Evolutionary conservation across 2,329 filamentous ascomycete species (phyloP).

Genomic region (Sporothrix protearum): DNA sequence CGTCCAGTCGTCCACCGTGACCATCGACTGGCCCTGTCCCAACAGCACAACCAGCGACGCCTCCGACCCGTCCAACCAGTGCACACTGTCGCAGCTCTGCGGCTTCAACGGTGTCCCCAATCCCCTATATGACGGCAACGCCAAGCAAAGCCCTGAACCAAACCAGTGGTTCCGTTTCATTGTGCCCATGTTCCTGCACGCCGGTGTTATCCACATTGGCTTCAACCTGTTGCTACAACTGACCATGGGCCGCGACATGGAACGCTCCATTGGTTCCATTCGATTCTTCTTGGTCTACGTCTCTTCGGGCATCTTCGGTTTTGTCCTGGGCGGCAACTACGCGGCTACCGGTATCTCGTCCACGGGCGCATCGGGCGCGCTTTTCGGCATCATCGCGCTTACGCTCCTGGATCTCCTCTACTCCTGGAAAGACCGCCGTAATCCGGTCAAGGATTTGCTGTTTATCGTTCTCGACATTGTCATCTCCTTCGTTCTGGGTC

Average conservation of each 20-base stretch:
- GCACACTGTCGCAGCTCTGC: conserved; percentile 75
- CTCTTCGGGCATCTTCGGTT: conserved; percentile 88
- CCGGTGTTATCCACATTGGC: conserved; percentile 87
- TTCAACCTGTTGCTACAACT: conserved; percentile 94
- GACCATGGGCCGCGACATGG: conserved; percentile 88
- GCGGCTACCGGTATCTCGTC: conserved; percentile 77
- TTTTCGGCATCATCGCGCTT: conserved; percentile 90
- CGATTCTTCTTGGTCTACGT: conserved; percentile 90
- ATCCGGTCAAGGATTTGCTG: conserved; percentile 76
- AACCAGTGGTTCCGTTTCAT: conserved; percentile 99
- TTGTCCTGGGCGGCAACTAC: conserved; percentile 91
- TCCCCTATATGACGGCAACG: conserved; percentile 55
- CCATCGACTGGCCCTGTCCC: conserved; percentile 72
- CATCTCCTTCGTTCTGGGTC: conserved; percentile 86
- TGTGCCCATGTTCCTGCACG: conserved; percentile 89
- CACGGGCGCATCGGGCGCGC: conserved; percentile 80
- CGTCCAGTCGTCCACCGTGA: conserved; percentile 52
- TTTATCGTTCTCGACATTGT: conserved; percentile 82
- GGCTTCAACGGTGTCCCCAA: conserved; percentile 75
- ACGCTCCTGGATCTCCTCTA: conserved; percentile 87
- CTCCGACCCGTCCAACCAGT: conserved; percentile 50
- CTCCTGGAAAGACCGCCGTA: conserved; percentile 76
- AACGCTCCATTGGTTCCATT: conserved; percentile 80
- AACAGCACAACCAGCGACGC: conserved; percentile 63
- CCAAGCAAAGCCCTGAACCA: conserved; percentile 57